These are phyloP conservation scores for Serendipita sp. DNA, from an alignment of 768 basidiomycete species.

Conservation along the genomic window DNA sequence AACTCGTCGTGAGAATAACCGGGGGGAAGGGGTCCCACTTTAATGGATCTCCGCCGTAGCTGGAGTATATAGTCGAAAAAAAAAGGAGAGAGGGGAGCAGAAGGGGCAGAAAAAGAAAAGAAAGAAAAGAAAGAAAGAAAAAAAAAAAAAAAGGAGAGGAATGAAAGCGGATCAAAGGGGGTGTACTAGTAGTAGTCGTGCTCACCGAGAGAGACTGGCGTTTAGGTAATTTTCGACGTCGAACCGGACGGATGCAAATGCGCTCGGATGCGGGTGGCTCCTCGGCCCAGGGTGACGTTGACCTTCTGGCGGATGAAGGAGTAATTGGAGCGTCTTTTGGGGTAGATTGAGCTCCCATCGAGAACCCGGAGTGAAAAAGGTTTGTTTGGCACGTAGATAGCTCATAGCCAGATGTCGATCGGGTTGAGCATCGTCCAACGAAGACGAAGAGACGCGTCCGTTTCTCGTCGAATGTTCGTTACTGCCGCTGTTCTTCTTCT, in stretches of 20 bases:
- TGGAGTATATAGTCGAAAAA: neutral
- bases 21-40: no score
- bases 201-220: slow-evolving; percentile 10
- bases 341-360: slow-evolving; percentile 58
- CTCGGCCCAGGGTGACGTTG: neutral
- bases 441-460: no score
- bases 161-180: no score
- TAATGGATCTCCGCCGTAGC: neutral
- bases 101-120: neutral
- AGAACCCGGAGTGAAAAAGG: slow-evolving; percentile 58
- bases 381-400: slow-evolving; percentile 63
- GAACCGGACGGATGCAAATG: slow-evolving; percentile 5
- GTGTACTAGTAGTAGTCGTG: neutral
- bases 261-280: slow-evolving; percentile 2
- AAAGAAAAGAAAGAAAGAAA: neutral
- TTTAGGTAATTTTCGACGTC: slow-evolving; percentile 10
- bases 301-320: neutral
- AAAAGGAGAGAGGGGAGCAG: neutral
- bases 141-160: no score
- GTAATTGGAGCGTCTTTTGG: neutral
- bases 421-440: neutral
- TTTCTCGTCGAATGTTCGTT: no score
- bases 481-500: no score
- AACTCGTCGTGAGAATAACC: no score
- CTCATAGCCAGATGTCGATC: slow-evolving; percentile 39